Evolutionary conservation across 108 stramenopile genomes (phyloP).

Genomic region (Pseudonitzschia delicatissima): DNA sequence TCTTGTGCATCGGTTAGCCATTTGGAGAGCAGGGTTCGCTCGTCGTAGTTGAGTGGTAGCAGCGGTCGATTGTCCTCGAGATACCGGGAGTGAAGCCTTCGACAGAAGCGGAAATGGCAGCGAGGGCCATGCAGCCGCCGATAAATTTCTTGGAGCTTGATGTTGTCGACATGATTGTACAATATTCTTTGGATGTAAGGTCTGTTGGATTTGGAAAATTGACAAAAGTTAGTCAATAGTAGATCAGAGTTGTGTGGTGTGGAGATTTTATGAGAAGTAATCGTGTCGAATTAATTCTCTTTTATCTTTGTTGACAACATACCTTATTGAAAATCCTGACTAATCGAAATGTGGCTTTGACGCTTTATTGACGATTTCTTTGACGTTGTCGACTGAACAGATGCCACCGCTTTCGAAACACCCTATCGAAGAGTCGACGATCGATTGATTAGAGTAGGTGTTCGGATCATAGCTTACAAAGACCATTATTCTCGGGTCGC

Average conservation of each 20-base stretch:
- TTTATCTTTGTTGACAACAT: neutral
- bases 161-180: neutral
- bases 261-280: neutral
- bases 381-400: too few species aligned
- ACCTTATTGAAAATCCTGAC: too few species aligned
- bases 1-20: conserved; percentile 24
- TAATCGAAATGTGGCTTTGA: too few species aligned
- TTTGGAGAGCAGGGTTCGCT: neutral
- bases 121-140: neutral
- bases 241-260: neutral
- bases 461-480: neutral
- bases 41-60: neutral
- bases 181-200: too few species aligned
- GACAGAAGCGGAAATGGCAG: neutral
- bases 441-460: neutral
- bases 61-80: neutral
- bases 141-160: neutral
- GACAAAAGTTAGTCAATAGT: neutral
- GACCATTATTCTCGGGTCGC: neutral
- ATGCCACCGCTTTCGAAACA: neutral
- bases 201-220: too few species aligned
- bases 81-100: neutral
- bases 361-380: too few species aligned
- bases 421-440: neutral
- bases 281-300: neutral